phyloP scores from a whole-genome alignment of 257 asterid genomes.

The Gentiana dahurica region DNA sequence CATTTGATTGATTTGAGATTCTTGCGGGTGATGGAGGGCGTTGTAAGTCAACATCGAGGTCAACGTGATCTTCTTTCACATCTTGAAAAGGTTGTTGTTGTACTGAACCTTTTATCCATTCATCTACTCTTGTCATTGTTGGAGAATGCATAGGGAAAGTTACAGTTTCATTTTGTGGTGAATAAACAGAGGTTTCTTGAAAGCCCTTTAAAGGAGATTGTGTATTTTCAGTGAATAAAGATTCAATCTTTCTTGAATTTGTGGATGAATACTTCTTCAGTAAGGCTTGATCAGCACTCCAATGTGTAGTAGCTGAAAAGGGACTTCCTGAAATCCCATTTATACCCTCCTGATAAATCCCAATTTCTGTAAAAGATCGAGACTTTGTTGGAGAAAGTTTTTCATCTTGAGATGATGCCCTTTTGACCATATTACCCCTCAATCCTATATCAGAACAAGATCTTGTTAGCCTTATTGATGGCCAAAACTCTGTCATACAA shows the following conservation, averaged over 20 bases:
- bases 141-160: conserved; percentile 51
- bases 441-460: conserved; percentile 54
- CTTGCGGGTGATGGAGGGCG: conserved; percentile 23
- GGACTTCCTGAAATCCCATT: conserved; percentile 25
- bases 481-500: conserved; percentile 28
- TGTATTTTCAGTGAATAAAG: conserved; percentile 10
- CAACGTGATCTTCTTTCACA: conserved; percentile 24
- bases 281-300: conserved; percentile 63
- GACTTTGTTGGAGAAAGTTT: conserved; percentile 22
- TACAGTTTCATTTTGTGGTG: conserved; percentile 83
- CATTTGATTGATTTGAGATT: conserved; percentile 18
- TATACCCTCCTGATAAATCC: conserved; percentile 26
- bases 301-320: conserved; percentile 31
- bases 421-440: conserved; percentile 18
- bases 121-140: conserved; percentile 37
- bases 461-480: conserved; percentile 40
- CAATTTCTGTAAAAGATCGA: conserved; percentile 46
- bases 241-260: conserved; percentile 49
- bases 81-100: conserved; percentile 26
- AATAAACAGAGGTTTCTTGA: conserved; percentile 40
- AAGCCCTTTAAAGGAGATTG: conserved; percentile 35
- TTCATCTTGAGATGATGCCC: conserved; percentile 12
- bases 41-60: conserved; percentile 22
- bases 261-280: conserved; percentile 73
- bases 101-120: conserved; percentile 54